These are phyloP conservation scores for Fusarium scirpi DNA, from an alignment of 2,329 filamentous ascomycete species.

Conservation along the genomic window DNA sequence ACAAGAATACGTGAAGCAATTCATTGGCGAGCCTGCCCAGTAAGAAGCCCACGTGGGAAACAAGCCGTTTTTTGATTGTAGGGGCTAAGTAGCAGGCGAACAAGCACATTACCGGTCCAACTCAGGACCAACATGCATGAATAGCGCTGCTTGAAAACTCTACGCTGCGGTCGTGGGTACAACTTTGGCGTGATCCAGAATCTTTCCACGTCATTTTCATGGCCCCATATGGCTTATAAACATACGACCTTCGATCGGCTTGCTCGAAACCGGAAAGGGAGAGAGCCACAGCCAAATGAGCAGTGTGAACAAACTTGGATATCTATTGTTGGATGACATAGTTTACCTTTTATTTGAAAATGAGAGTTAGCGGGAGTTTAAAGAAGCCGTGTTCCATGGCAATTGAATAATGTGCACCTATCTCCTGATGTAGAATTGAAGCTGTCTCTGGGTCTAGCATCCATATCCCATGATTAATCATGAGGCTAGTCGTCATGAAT, in stretches of 20 bases:
- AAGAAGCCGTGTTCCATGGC: slow-evolving; percentile 16
- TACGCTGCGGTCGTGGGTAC: slow-evolving; percentile 9
- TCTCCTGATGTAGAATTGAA: background rate
- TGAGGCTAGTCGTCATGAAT: background rate
- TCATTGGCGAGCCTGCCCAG: slow-evolving; percentile 47
- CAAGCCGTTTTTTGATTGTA: slow-evolving; percentile 15
- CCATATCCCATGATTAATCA: background rate
- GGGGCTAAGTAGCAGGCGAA: slow-evolving; percentile 27
- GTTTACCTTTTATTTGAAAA: slow-evolving; percentile 9
- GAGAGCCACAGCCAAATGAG: background rate
- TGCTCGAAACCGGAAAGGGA: background rate
- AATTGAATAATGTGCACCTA: slow-evolving; percentile 1
- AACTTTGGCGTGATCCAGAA: slow-evolving; percentile 34
- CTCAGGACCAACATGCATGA: slow-evolving; percentile 20
- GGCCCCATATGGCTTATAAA: slow-evolving; percentile 5
- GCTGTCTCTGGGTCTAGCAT: background rate
- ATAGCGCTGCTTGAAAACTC: background rate
- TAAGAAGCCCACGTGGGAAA: slow-evolving; percentile 43
- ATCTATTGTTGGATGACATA: slow-evolving; percentile 1
- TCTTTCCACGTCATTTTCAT: slow-evolving; percentile 34
- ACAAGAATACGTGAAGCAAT: slow-evolving; percentile 77
- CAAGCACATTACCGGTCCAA: slow-evolving; percentile 20
- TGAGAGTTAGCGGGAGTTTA: slow-evolving; percentile 35
- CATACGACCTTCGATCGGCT: slow-evolving; percentile 22
- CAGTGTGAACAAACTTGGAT: slow-evolving; percentile 1